phyloP scores from a whole-genome alignment of 2,329 filamentous ascomycete species.

The Phoma sp. region DNA sequence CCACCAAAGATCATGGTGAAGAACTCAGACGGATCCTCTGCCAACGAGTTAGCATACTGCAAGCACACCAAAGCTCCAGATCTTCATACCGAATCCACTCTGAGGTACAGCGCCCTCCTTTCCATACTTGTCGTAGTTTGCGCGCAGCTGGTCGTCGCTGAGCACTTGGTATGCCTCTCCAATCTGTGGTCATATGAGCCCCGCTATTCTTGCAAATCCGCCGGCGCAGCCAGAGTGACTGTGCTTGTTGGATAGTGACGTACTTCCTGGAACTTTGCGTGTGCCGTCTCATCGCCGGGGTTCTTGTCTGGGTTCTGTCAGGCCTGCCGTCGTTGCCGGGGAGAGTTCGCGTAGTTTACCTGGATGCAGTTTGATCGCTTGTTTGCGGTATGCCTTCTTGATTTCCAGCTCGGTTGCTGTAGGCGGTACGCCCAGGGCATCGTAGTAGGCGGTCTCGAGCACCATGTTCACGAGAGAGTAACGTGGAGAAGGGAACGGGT shows the following conservation, averaged over 20 bases:
- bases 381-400: conserved; percentile 92
- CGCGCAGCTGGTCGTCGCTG: conserved; percentile 83
- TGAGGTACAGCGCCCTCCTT: conserved; percentile 92
- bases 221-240: conserved; percentile 3
- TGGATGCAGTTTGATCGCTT: conserved; percentile 91
- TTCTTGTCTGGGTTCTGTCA: conserved; percentile 78
- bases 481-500: conserved; percentile 4
- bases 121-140: conserved; percentile 94
- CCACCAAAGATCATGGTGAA: conserved; percentile 98
- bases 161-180: conserved; percentile 81
- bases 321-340: conserved; percentile 5
- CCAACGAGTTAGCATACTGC: conserved; percentile 27
- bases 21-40: conserved; percentile 92
- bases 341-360: conserved; percentile 58
- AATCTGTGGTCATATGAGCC: conserved; percentile 55
- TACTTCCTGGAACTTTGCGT: conserved; percentile 92
- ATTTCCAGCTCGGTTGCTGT: conserved; percentile 90
- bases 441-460: conserved; percentile 87
- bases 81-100: conserved; percentile 77
- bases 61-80: background rate
- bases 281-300: conserved; percentile 90
- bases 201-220: conserved; percentile 20
- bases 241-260: conserved; percentile 21
- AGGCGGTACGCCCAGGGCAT: conserved; percentile 81
- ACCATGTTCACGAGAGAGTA: conserved; percentile 65